A percentile compares a stretch with the other conserved stretches of the same genome.
Evolutionary conservation across 2,329 filamentous ascomycete species (phyloP).

Genomic region (Fusarium sp.): DNA sequence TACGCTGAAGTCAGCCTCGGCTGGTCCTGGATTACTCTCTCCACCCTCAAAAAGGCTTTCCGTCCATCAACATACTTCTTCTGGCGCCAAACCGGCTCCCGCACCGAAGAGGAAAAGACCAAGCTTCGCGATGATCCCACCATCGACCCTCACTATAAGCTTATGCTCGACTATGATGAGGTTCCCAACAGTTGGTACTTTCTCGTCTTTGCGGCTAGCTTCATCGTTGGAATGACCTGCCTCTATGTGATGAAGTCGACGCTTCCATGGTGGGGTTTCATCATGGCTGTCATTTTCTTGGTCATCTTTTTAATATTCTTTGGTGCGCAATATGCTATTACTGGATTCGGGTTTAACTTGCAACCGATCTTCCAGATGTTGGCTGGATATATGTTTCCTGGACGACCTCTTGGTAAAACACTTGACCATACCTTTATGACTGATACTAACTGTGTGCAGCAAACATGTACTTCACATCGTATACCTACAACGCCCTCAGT

Average conservation of each 20-base stretch:
- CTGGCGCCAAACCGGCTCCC: conserved; percentile 7
- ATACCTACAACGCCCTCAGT: conserved; percentile 20
- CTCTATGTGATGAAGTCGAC: conserved; percentile 46
- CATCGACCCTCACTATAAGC: conserved; percentile 34
- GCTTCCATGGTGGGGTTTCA: conserved; percentile 55
- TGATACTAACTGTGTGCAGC: neutral
- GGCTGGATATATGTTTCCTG: conserved; percentile 29
- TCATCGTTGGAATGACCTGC: conserved; percentile 7
- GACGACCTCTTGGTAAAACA: conserved; percentile 18
- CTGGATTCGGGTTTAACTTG: conserved; percentile 19
- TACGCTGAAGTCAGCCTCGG: conserved; percentile 38
- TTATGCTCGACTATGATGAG: conserved; percentile 33
- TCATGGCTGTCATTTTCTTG: conserved; percentile 53
- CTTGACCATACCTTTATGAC: too few species aligned
- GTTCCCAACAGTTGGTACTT: conserved; percentile 30
- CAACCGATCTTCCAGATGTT: conserved; percentile 35
- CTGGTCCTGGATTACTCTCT: conserved; percentile 24
- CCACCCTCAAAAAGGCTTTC: conserved; percentile 1
- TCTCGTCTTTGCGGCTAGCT: neutral
- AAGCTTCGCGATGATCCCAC: conserved; percentile 18
- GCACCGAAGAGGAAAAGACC: conserved; percentile 25
- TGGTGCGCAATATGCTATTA: conserved; percentile 46
- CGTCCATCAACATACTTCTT: conserved; percentile 13
- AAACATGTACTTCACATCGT: conserved; percentile 37
- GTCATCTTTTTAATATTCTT: conserved; percentile 54